Base-by-base conservation (phyloP, 352 stramenopile species). In the Saprolegnia parasitica region DNA sequence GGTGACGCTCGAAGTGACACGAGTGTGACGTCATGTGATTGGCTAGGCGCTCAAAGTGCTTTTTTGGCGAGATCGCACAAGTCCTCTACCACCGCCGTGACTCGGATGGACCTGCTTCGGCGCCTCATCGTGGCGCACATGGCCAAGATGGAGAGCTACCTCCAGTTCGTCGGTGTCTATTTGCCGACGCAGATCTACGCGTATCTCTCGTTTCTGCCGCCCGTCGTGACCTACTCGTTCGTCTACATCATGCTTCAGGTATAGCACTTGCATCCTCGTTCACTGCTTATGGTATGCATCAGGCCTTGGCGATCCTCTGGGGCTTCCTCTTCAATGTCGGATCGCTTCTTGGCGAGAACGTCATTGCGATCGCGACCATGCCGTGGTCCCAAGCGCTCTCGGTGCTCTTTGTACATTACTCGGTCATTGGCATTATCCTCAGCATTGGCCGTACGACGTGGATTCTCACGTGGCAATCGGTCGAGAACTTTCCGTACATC, bases 381-480 rank as follows among this genome's bases (percentile, higher is more conserved):
- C 81, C 84, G 11, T 85, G 87, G 49, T 37, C 78, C 4, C 85
- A 93, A 73, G 86, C 81, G 1, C 73, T 87, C 4, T 95, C 84
- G 57, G 84, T 93, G 46, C 73, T 95, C 0, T 73, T 91, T 13
- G 81, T 90, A n/a, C 89, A 93, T 71, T 83, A 80, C 29, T 90
- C 85, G 0, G 87, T 92, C 10, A 95, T 95, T 76, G 81, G 81
- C 35, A 93, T 95, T 49, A 78, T 93, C 58, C 68, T 95, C 40
- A 88, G 85, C 29, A 91, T 95, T 56, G 87, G 85, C 10, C 85
- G 87, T 20, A 84, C 87, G 20, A 93, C 81, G 40, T 95, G 87
- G 87, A 95, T 95, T 72, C 78, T 95, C 61, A 93, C 84, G 65
- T 95, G 87, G 87, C 87, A 95, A 62, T 95, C 87, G 45, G 78